Conservation (phyloP, 148 eudicot species). For the Chenopodium berlandieri region DNA sequence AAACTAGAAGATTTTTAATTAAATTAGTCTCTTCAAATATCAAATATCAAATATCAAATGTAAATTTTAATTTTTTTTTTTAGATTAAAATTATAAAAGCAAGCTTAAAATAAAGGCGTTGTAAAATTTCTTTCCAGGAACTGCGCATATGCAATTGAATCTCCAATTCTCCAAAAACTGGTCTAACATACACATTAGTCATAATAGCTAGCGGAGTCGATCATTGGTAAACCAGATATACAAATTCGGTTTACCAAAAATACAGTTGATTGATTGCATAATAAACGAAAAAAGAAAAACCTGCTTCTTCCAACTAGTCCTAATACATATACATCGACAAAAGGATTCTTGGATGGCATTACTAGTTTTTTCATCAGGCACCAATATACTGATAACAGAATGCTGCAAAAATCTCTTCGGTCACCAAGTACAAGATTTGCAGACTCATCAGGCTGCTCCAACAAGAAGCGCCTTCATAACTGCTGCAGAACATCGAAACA, state of each 20-base stretch:
- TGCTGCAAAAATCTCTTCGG: constrained; percentile 15
- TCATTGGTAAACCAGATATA: constrained; percentile 6
- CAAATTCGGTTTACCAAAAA: constrained; percentile 19
- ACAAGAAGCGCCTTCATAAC: neutral
- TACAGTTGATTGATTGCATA: neutral
- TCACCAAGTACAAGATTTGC: neutral
- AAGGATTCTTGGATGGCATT: neutral
- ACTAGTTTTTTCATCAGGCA: constrained; percentile 2
- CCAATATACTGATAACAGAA: neutral
- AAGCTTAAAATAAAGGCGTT: too few species aligned
- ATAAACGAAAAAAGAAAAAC: neutral
- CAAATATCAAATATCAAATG: too few species aligned
- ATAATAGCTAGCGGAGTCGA: neutral
- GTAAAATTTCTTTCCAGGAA: too few species aligned
- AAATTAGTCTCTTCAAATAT: too few species aligned
- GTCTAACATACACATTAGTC: neutral
- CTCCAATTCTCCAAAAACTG: neutral
- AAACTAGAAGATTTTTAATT: too few species aligned
- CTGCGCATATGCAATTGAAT: neutral
- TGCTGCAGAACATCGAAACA: neutral
- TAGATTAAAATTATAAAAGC: too few species aligned
- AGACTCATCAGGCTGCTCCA: neutral
- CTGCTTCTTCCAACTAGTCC: neutral
- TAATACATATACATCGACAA: constrained; percentile 15
- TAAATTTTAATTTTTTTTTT: too few species aligned